phyloP scores from a whole-genome alignment of 129 eudicot species.

The Chrysanthemum lavandulifolium region DNA sequence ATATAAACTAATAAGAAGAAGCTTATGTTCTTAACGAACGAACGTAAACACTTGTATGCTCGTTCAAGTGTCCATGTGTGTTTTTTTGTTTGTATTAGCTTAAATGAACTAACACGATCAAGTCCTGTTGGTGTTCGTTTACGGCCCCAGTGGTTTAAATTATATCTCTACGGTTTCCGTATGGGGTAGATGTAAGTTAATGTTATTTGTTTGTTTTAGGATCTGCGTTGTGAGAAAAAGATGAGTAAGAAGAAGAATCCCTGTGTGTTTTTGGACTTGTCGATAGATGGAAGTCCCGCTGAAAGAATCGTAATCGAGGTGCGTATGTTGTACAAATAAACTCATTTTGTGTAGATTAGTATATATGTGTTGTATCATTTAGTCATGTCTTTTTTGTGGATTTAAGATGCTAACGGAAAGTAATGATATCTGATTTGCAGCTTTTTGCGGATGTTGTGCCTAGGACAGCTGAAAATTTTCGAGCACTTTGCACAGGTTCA shows the following conservation, averaged over 20 bases:
- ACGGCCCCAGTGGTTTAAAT: background rate
- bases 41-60: background rate
- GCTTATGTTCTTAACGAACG: no score
- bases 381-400: background rate
- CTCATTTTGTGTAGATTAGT: background rate
- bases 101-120: no score
- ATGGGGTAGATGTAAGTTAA: background rate
- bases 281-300: conserved; percentile 55
- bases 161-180: background rate
- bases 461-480: conserved; percentile 83
- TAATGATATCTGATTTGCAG: conserved; percentile 42
- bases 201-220: conserved; percentile 19
- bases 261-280: conserved; percentile 72
- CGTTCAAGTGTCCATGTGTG: no score
- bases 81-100: no score
- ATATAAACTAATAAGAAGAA: no score
- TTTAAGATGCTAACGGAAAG: conserved; percentile 2
- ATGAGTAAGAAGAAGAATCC: conserved; percentile 82
- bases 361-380: no score
- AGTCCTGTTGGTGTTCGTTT: no score
- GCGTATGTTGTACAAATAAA: background rate
- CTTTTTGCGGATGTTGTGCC: conserved; percentile 91
- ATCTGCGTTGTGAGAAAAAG: conserved; percentile 30
- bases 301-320: conserved; percentile 83
- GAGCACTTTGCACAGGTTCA: conserved; percentile 91